Conservation (phyloP, 805 yeast species). For the Zygosaccharomyces rouxii region DNA sequence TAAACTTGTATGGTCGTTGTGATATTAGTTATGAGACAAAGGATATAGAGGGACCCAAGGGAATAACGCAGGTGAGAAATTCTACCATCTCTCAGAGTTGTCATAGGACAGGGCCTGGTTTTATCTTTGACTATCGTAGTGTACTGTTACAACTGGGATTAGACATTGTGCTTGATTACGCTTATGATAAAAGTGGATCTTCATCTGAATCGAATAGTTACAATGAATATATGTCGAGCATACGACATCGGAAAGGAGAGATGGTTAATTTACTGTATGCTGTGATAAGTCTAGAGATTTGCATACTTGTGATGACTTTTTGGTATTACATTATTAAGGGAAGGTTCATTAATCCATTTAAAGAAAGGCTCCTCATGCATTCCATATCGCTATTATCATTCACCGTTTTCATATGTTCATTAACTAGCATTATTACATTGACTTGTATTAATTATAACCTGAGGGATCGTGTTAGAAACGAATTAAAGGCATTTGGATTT, state of each 20-base stretch:
- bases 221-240: constrained; percentile 12
- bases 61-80: constrained; percentile 13
- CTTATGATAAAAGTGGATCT: constrained; percentile 19
- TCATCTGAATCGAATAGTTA: constrained; percentile 11
- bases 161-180: constrained; percentile 30
- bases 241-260: constrained; percentile 14
- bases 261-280: constrained; percentile 20
- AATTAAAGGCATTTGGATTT: constrained; percentile 29
- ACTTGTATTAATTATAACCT: constrained; percentile 19
- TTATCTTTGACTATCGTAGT: constrained; percentile 30
- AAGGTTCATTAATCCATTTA: constrained; percentile 17
- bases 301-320: constrained; percentile 15
- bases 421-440: constrained; percentile 18
- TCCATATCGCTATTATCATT: constrained; percentile 25
- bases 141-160: constrained; percentile 24
- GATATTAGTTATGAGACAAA: constrained; percentile 16
- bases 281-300: constrained; percentile 13
- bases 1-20: constrained; percentile 28
- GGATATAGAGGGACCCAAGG: constrained; percentile 5
- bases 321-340: constrained; percentile 31
- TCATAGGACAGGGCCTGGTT: constrained; percentile 15
- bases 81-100: constrained; percentile 17
- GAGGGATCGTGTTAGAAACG: constrained; percentile 20
- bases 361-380: constrained; percentile 25
- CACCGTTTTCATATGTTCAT: constrained; percentile 20